These are phyloP conservation scores for Hypoxylon rickii DNA, from an alignment of 495 filamentous ascomycete species.

Conservation along the genomic window DNA sequence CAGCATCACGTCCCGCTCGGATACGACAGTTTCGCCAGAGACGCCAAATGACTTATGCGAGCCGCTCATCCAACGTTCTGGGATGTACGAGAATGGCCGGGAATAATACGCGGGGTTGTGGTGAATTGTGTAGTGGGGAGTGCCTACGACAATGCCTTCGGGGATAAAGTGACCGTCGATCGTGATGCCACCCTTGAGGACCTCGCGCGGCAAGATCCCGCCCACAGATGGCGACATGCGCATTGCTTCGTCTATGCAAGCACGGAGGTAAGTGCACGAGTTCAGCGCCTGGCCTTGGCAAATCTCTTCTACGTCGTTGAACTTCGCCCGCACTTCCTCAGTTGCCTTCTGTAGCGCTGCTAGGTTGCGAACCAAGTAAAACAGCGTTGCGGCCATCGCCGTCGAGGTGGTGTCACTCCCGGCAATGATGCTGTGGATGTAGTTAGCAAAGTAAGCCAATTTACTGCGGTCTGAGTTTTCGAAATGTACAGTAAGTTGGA, in stretches of 20 bases:
- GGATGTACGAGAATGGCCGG: slow-evolving; percentile 54
- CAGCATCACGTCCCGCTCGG: slow-evolving; percentile 43
- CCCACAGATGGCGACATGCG: slow-evolving; percentile 70
- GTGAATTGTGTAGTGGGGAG: slow-evolving; percentile 60
- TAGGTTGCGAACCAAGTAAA: slow-evolving; percentile 67
- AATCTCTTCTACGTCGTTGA: slow-evolving; percentile 58
- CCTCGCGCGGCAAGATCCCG: slow-evolving; percentile 63
- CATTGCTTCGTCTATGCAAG: slow-evolving; percentile 74
- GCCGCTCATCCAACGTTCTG: slow-evolving; percentile 59
- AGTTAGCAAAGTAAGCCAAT: not conserved
- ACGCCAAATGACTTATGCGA: slow-evolving; percentile 25
- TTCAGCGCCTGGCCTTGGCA: slow-evolving; percentile 54
- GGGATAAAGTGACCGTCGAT: slow-evolving; percentile 62
- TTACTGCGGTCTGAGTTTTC: not conserved
- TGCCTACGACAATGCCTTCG: slow-evolving; percentile 57
- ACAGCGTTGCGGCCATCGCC: slow-evolving; percentile 66
- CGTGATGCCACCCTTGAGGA: slow-evolving; percentile 62
- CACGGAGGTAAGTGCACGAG: slow-evolving; percentile 60
- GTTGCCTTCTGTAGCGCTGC: slow-evolving; percentile 52
- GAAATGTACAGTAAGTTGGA: slow-evolving; percentile 62
- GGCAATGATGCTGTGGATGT: slow-evolving; percentile 50
- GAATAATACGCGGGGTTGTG: slow-evolving; percentile 60
- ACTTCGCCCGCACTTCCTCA: slow-evolving; percentile 54
- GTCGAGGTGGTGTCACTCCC: slow-evolving; percentile 68
- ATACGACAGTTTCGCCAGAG: slow-evolving; percentile 6